Conservation (phyloP, 2,329 filamentous ascomycete species). For the Xylariaceae sp. region DNA sequence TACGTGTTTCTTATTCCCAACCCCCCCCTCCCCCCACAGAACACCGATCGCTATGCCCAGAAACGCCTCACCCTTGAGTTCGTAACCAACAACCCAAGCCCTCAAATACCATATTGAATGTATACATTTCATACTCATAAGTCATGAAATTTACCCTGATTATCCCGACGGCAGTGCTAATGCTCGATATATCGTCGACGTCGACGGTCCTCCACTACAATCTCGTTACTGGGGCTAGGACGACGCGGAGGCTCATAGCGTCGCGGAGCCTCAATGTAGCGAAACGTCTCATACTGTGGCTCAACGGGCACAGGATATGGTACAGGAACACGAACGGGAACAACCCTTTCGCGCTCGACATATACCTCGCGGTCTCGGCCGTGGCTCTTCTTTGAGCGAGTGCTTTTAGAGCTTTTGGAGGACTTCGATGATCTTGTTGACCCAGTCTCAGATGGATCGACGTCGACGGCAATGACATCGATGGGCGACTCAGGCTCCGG, state of each 20-base stretch:
- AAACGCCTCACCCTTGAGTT: too few species aligned
- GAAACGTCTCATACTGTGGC: slow-evolving; percentile 45
- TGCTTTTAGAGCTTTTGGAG: slow-evolving; percentile 26
- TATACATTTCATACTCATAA: too few species aligned
- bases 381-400: slow-evolving; percentile 21
- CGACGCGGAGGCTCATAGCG: slow-evolving; percentile 34
- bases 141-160: too few species aligned
- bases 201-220: slow-evolving; percentile 31
- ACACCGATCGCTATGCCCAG: too few species aligned
- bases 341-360: slow-evolving; percentile 49
- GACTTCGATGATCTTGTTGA: slow-evolving; percentile 28
- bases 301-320: slow-evolving; percentile 41
- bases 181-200: slow-evolving; percentile 28
- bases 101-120: too few species aligned
- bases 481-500: slow-evolving; percentile 29
- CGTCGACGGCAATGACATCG: slow-evolving; percentile 42
- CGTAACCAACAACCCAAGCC: too few species aligned
- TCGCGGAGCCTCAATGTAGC: slow-evolving; percentile 49
- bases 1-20: too few species aligned
- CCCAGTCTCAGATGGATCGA: slow-evolving; percentile 32
- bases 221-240: slow-evolving; percentile 32
- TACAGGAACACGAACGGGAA: slow-evolving; percentile 42
- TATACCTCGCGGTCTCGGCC: slow-evolving; percentile 43
- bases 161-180: too few species aligned
- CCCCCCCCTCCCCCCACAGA: too few species aligned